Evolutionary conservation across 441 rosid genomes (phyloP).

Genomic region (Breynia disticha): DNA sequence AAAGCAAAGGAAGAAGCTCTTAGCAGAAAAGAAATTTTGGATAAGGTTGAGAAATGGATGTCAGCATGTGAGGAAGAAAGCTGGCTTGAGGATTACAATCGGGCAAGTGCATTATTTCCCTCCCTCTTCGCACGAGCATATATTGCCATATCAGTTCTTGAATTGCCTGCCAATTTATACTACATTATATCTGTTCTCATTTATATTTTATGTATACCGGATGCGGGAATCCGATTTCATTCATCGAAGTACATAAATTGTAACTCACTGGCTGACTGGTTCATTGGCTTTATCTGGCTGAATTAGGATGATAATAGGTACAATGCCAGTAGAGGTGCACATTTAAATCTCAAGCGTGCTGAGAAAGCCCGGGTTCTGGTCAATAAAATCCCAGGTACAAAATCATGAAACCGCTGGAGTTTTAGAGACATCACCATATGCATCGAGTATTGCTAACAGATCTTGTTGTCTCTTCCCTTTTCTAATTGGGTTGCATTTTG

Average conservation of each 20-base stretch:
- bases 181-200: not conserved
- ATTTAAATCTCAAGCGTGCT: constrained; percentile 93
- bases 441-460: no score
- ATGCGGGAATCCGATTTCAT: no score
- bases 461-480: not conserved
- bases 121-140: not conserved
- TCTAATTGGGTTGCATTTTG: constrained; percentile 10
- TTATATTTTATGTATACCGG: not conserved
- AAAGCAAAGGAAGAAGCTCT: constrained; percentile 84
- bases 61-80: constrained; percentile 99
- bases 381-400: constrained; percentile 87
- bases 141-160: no score
- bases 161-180: not conserved
- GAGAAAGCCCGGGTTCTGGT: constrained; percentile 89
- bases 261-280: not conserved
- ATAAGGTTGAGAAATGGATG: constrained; percentile 99
- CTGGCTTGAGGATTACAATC: constrained; percentile 95
- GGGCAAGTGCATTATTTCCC: constrained; percentile 34
- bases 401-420: not conserved
- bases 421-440: no score
- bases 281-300: constrained; percentile 16
- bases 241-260: no score
- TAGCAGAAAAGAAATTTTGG: constrained; percentile 92
- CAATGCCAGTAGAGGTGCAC: constrained; percentile 95
- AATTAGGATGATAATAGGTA: constrained; percentile 94